Percentiles rank a stretch among this genome's conserved stretches.
These are phyloP conservation scores for Aspergillus nidulans DNA, from an alignment of 495 filamentous ascomycete species.

Conservation along the genomic window DNA sequence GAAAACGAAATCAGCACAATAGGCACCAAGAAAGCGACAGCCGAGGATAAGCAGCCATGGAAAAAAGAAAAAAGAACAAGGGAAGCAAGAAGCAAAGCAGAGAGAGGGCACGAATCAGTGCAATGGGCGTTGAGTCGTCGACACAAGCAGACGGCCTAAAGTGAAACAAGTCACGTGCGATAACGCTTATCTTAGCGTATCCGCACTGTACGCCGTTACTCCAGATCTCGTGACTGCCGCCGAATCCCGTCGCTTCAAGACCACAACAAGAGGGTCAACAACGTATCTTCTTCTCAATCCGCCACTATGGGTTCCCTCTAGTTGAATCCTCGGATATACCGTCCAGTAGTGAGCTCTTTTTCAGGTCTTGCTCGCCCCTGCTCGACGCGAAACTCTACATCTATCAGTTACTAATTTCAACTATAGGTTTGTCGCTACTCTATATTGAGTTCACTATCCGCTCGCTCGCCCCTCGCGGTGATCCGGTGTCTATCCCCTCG, in stretches of 20 bases:
- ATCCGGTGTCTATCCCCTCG: neutral
- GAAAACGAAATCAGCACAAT: slow-evolving; percentile 4
- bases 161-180: neutral
- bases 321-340: neutral
- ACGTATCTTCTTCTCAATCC: neutral
- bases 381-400: neutral
- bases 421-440: slow-evolving; percentile 7
- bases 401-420: neutral
- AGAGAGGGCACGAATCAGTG: neutral
- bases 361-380: neutral
- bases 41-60: neutral
- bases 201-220: no score
- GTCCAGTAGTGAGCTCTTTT: slow-evolving; percentile 5
- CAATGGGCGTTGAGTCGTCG: neutral
- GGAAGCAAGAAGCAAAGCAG: neutral
- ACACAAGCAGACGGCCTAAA: neutral
- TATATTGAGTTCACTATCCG: neutral
- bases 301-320: slow-evolving; percentile 9
- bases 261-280: slow-evolving; percentile 7
- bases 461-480: neutral
- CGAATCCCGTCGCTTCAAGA: neutral
- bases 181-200: no score
- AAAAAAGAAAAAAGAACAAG: slow-evolving; percentile 8
- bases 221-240: slow-evolving; percentile 4
- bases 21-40: neutral